Percentiles rank a stretch among this genome's conserved stretches.
These are phyloP conservation scores for Backusella psychrophila DNA, from an alignment of 192 early-diverging fungal genomes.

Conservation along the genomic window DNA sequence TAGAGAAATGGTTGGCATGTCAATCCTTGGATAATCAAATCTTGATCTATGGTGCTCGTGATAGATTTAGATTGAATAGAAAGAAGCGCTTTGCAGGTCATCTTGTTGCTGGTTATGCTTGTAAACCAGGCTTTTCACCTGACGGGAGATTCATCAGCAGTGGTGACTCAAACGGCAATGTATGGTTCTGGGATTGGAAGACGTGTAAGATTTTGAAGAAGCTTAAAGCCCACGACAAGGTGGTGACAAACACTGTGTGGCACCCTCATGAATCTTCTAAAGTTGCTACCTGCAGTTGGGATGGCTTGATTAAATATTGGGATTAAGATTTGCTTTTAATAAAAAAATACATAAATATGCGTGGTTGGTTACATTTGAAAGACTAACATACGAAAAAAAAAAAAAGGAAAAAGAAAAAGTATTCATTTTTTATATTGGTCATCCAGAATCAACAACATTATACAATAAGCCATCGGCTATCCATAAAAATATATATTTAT, in stretches of 20 bases:
- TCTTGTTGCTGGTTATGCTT: constrained; percentile 95
- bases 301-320: constrained; percentile 93
- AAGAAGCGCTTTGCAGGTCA: constrained; percentile 94
- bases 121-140: constrained; percentile 89
- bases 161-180: constrained; percentile 89
- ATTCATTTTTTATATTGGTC: neutral
- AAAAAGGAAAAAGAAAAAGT: no score
- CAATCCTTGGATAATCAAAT: constrained; percentile 98
- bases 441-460: no score
- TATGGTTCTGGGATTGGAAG: constrained; percentile 99
- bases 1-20: constrained; percentile 92
- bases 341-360: neutral
- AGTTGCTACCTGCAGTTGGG: constrained; percentile 94
- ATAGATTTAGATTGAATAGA: constrained; percentile 81
- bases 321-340: constrained; percentile 36
- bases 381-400: no score
- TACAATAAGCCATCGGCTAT: no score
- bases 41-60: constrained; percentile 81
- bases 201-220: constrained; percentile 80
- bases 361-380: neutral
- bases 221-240: constrained; percentile 90
- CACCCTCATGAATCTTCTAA: constrained; percentile 92
- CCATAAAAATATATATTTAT: no score
- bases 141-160: constrained; percentile 85
- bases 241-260: constrained; percentile 92